phyloP scores from a whole-genome alignment of 306 rosid genomes.

The Citrullus colocynthis region DNA sequence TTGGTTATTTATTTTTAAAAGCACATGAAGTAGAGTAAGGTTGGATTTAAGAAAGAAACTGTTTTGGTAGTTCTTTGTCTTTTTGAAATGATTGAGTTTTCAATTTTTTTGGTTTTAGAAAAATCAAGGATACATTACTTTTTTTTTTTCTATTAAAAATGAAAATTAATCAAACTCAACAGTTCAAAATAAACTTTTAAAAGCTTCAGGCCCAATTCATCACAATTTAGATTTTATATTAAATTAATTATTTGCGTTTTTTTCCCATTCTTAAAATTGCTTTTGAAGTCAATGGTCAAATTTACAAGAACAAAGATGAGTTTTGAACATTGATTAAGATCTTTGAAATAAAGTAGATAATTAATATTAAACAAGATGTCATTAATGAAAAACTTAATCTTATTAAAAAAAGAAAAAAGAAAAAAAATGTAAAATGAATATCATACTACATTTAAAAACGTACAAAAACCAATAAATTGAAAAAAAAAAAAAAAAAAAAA shows the following conservation, averaged over 20 bases:
- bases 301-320: not conserved
- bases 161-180: not conserved
- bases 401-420: no score
- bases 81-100: no score
- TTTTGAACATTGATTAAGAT: not conserved
- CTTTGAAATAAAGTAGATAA: not conserved
- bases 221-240: not conserved
- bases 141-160: not conserved
- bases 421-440: not conserved
- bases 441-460: not conserved
- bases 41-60: no score
- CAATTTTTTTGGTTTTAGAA: no score
- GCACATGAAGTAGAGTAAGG: no score
- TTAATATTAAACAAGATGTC: not conserved
- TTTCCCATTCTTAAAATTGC: not conserved
- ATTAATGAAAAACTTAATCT: not conserved
- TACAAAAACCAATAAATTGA: not conserved
- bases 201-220: not conserved
- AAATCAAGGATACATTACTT: no score
- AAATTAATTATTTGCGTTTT: not conserved
- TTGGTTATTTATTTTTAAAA: no score
- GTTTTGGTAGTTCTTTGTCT: no score
- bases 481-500: no score
- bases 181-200: not conserved
- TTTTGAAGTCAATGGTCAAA: not conserved